Percentiles rank a stretch among this genome's conserved stretches.
Evolutionary conservation across 352 stramenopile species (phyloP).

Genomic region (Phytophthora multivora): DNA sequence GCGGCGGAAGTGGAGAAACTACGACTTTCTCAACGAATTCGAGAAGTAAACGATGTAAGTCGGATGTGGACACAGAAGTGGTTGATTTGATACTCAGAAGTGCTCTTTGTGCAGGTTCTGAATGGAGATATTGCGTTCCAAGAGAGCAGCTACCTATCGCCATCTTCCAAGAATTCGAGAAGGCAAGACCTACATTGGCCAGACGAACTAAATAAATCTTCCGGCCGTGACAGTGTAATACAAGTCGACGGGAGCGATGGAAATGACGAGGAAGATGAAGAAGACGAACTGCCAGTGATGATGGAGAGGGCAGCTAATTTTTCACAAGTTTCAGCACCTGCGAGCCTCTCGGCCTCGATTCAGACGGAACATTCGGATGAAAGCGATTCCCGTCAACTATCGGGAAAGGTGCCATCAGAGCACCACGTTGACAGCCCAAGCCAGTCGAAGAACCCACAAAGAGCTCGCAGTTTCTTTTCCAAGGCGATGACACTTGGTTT

Average conservation of each 20-base stretch:
- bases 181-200: constrained; percentile 2
- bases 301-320: constrained; percentile 40
- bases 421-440: no score
- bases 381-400: not conserved
- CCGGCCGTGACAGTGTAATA: not conserved
- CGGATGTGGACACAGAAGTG: not conserved
- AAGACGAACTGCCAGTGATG: constrained; percentile 62
- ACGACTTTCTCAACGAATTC: constrained; percentile 62
- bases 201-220: not conserved
- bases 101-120: constrained; percentile 45
- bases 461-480: constrained; percentile 12
- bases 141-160: constrained; percentile 63
- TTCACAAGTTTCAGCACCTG: not conserved
- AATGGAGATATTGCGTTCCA: constrained; percentile 60
- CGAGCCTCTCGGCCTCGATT: constrained; percentile 15
- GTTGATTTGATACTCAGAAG: not conserved
- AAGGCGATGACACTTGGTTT: constrained; percentile 17
- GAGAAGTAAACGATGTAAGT: constrained; percentile 72
- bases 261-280: constrained; percentile 22
- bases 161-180: constrained; percentile 17
- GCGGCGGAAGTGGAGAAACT: constrained; percentile 68
- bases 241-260: not conserved
- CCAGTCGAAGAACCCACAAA: constrained; percentile 7
- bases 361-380: constrained; percentile 32
- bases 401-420: not conserved